Base-by-base conservation (phyloP, 441 rosid genomes). In the Erysimum pusillum region DNA sequence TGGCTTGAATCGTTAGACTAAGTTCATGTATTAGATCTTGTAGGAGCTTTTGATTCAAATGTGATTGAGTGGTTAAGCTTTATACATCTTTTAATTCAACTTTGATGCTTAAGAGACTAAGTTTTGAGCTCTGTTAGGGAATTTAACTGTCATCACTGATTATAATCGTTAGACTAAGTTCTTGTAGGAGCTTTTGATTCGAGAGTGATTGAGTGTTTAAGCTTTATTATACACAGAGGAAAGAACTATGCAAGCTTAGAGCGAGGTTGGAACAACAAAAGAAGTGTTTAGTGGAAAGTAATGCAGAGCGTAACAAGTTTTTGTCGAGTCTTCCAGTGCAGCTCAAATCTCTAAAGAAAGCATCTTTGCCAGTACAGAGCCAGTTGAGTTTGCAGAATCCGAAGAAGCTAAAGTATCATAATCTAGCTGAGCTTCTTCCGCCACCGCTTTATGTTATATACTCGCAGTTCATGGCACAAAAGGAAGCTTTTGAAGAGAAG, bases 291-390 rank as follows among this genome's bases (percentile, higher is more conserved):
- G 13, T 84, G 80, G 97, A 91, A 85, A 86, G 83, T 3, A 87
- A 89, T 76, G 95, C 97, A 12, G 91, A 90, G 76, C 81, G 97
- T 59, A 95, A 86, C 81, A 95, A 95, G 88, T 93, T 88, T 85
- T 78, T 93, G 64, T 89, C 90, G 0, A 91, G 91, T 79, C 90
- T 93, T 46, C 98, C 97, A 3, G 84, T 94, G 8, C 97, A 88
- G 73, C 91, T 95, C 44, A 93, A 95, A 77, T 85, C 98, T 31
- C 84, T 95, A 39, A 93, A 93, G 96, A 95, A 93, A 83, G 98
- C 93, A 9, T 91, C 95, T 2, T 73, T 91, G 79, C 99, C 99
- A 6, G 91, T 95, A 54, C 99, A 95, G 84, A 90, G 71, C 73
- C 99, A 90, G 59, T 71, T 95, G 75, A 91, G 95, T 75, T 81